Percentiles rank a stretch among this genome's conserved stretches.
phyloP scores from a whole-genome alignment of 768 basidiomycete genomes.

The Tulasnella sp. region DNA sequence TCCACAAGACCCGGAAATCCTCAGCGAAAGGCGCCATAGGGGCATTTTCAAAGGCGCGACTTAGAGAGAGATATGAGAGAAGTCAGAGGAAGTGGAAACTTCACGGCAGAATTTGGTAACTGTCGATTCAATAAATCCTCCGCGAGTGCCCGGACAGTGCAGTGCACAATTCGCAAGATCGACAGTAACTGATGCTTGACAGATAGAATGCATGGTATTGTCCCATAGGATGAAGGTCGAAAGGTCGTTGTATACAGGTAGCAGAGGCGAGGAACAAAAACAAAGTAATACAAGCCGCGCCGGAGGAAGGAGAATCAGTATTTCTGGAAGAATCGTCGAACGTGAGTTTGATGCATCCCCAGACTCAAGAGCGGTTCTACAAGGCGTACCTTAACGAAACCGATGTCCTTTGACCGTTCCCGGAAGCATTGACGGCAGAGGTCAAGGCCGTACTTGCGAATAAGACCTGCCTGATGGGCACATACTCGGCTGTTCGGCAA shows the following conservation, averaged over 20 bases:
- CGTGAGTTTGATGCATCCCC: neutral
- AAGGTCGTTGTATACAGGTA: neutral
- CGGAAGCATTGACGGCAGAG: conserved; percentile 99
- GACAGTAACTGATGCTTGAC: neutral
- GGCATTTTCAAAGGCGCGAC: too few species aligned
- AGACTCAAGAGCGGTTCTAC: neutral
- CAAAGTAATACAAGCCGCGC: neutral
- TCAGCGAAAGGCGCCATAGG: too few species aligned
- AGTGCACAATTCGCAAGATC: too few species aligned
- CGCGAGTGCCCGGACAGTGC: too few species aligned
- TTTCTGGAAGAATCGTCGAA: neutral
- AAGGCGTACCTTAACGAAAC: conserved; percentile 74
- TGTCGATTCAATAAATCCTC: too few species aligned
- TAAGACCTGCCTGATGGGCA: conserved; percentile 94
- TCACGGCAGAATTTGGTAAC: too few species aligned
- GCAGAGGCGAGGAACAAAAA: neutral
- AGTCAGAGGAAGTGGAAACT: too few species aligned
- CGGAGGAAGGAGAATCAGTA: neutral
- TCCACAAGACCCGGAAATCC: too few species aligned
- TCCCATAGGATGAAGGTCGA: neutral
- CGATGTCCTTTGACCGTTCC: conserved; percentile 87
- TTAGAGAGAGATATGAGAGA: too few species aligned
- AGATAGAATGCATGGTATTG: neutral
- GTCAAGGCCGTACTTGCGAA: conserved; percentile 94
- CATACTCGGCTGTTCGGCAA: conserved; percentile 68